A percentile compares a stretch with the other conserved stretches of the same genome.
phyloP scores from a whole-genome alignment of 2,329 filamentous ascomycete species.

The Zasmidium cellare region DNA sequence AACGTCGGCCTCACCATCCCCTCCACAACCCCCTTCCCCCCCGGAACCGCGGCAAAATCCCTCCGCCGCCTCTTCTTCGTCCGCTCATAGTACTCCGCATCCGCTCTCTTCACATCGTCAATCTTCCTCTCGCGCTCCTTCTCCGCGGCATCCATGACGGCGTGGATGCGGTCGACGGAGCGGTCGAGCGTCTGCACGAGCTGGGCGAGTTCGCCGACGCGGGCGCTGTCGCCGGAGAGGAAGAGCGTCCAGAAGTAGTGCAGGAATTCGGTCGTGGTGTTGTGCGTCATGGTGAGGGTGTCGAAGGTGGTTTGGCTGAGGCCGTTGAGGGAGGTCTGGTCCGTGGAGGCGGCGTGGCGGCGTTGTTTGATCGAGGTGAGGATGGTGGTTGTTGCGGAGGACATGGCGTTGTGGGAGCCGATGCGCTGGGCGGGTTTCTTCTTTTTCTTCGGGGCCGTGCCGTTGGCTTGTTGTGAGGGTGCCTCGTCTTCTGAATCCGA shows the following conservation, averaged over 20 bases:
- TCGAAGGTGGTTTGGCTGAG: constrained; percentile 56
- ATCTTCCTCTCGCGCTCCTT: constrained; percentile 68
- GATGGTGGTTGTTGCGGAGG: constrained; percentile 65
- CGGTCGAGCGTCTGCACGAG: constrained; percentile 78
- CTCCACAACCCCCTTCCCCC: constrained; percentile 73
- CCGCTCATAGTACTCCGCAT: constrained; percentile 67
- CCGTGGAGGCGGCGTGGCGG: constrained; percentile 23
- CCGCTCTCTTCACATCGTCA: constrained; percentile 66
- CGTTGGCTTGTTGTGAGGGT: constrained; percentile 22
- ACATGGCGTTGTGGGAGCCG: constrained; percentile 68
- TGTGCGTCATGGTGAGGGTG: constrained; percentile 73
- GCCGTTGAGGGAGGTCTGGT: constrained; percentile 30
- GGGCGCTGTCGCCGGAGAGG: constrained; percentile 76
- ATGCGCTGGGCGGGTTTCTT: constrained; percentile 56
- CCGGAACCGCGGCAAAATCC: constrained; percentile 62
- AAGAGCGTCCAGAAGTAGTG: constrained; percentile 96
- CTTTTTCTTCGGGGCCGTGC: constrained; percentile 14
- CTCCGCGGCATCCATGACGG: constrained; percentile 79
- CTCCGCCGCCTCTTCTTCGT: constrained; percentile 70
- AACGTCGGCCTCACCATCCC: constrained; percentile 75
- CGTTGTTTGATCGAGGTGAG: constrained; percentile 63
- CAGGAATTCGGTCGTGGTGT: constrained; percentile 92
- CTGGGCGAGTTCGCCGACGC: constrained; percentile 76
- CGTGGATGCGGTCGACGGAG: constrained; percentile 75
- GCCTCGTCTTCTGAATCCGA: constrained; percentile 58